Conservation (phyloP, 164 flowering plant genomes). For the Umbilicus rupestris region DNA sequence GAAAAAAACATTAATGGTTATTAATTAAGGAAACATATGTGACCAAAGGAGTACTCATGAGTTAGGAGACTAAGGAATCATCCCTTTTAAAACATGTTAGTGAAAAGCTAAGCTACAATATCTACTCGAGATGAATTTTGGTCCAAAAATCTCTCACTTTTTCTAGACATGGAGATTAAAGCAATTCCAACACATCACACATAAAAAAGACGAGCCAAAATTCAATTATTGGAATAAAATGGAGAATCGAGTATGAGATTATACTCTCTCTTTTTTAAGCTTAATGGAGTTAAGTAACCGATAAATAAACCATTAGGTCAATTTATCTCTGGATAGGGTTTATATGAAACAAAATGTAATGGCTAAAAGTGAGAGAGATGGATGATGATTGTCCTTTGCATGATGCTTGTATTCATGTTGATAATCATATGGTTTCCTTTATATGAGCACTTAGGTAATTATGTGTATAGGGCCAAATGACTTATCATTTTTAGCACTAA, state of each 20-base stretch:
- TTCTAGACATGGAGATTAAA: constrained; percentile 12
- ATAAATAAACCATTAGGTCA: neutral
- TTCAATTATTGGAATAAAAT: neutral
- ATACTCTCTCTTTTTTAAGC: no score
- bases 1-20: no score
- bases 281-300: no score
- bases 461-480: constrained; percentile 3
- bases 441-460: constrained; percentile 1
- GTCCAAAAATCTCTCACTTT: constrained; percentile 19
- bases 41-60: constrained; percentile 23
- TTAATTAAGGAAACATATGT: constrained; percentile 1
- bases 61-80: constrained; percentile 30
- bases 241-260: no score
- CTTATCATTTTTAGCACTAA: constrained; percentile 3
- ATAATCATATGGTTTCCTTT: constrained; percentile 3
- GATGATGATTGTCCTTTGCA: neutral
- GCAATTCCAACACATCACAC: constrained; percentile 14
- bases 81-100: constrained; percentile 40
- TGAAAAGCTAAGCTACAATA: constrained; percentile 53
- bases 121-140: constrained; percentile 40
- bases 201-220: neutral
- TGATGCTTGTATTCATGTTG: constrained; percentile 5
- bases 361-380: no score
- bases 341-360: neutral
- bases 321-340: neutral